phyloP scores from a whole-genome alignment of 257 asterid species.

The Rubia yunnanensis region DNA sequence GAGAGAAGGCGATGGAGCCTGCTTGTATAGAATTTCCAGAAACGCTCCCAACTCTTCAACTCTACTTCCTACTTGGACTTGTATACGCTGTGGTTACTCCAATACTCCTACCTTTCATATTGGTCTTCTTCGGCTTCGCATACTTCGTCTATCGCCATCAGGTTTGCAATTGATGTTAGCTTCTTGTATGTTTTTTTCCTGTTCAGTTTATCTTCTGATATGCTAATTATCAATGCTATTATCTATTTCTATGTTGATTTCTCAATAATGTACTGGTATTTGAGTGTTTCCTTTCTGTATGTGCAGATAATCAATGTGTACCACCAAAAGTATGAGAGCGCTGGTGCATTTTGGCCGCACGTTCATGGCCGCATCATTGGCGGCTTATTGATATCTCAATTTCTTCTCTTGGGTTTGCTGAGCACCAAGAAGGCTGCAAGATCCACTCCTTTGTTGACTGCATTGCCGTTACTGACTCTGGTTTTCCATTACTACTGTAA shows the following conservation, averaged over 20 bases:
- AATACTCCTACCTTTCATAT: constrained; percentile 84
- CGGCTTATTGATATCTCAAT: constrained; percentile 78
- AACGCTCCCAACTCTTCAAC: constrained; percentile 76
- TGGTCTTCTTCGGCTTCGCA: constrained; percentile 87
- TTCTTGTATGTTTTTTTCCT: neutral
- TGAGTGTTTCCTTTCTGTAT: neutral
- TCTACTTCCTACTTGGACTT: constrained; percentile 80
- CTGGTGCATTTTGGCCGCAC: constrained; percentile 97
- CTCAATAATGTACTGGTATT: too few relatives aligned
- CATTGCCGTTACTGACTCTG: constrained; percentile 62
- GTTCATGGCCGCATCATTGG: constrained; percentile 86
- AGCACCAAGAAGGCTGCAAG: constrained; percentile 82
- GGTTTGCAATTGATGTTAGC: constrained; percentile 26
- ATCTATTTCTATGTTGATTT: neutral
- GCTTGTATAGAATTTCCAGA: constrained; percentile 74
- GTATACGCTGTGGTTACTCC: constrained; percentile 93
- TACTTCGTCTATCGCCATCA: constrained; percentile 93
- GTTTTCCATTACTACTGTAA: constrained; percentile 87
- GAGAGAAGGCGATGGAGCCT: constrained; percentile 80
- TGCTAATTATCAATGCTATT: neutral
- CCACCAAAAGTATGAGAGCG: constrained; percentile 80
- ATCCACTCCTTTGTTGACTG: constrained; percentile 80
- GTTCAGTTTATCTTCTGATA: neutral
- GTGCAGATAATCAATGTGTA: constrained; percentile 85
- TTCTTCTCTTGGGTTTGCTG: constrained; percentile 73